Conservation (phyloP, 2,329 filamentous ascomycete species). For the Fusarium graminum region DNA sequence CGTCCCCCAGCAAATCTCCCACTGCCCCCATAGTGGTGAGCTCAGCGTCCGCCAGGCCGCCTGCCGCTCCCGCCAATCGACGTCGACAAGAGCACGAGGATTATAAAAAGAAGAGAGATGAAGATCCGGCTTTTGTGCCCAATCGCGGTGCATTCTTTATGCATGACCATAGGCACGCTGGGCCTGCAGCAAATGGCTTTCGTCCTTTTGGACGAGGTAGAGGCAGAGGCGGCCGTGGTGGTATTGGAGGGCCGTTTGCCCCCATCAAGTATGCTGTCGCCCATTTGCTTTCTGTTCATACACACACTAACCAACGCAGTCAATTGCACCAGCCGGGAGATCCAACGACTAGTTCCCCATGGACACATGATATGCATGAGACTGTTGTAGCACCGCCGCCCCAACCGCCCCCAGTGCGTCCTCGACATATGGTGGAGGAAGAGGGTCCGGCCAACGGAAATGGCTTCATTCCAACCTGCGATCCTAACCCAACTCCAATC, state of each 20-base stretch:
- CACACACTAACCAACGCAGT: conserved; percentile 50
- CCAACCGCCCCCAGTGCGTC: conserved; percentile 54
- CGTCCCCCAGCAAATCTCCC: conserved; percentile 57
- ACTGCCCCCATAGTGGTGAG: conserved; percentile 67
- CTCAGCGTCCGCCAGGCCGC: conserved; percentile 63
- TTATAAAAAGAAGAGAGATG: conserved; percentile 87
- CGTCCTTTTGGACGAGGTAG: conserved; percentile 76
- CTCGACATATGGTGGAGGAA: conserved; percentile 59
- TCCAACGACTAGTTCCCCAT: conserved; percentile 78
- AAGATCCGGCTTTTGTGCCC: conserved; percentile 92
- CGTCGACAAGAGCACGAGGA: conserved; percentile 90
- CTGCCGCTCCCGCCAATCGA: conserved; percentile 74
- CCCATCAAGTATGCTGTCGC: conserved; percentile 71
- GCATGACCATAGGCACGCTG: conserved; percentile 89
- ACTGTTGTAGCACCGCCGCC: conserved; percentile 63
- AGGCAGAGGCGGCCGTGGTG: conserved; percentile 72
- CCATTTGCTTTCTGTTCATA: conserved; percentile 5
- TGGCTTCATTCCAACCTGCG: conserved; percentile 67
- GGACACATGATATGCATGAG: conserved; percentile 97
- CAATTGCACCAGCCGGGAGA: conserved; percentile 64
- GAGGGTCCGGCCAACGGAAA: conserved; percentile 68
- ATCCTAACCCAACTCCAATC: conserved; percentile 73
- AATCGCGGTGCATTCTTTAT: conserved; percentile 97
- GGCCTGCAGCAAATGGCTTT: conserved; percentile 82
- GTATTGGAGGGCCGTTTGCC: conserved; percentile 68